These are phyloP conservation scores for Clavaria fumosa DNA, from an alignment of 768 basidiomycete species.

Conservation along the genomic window DNA sequence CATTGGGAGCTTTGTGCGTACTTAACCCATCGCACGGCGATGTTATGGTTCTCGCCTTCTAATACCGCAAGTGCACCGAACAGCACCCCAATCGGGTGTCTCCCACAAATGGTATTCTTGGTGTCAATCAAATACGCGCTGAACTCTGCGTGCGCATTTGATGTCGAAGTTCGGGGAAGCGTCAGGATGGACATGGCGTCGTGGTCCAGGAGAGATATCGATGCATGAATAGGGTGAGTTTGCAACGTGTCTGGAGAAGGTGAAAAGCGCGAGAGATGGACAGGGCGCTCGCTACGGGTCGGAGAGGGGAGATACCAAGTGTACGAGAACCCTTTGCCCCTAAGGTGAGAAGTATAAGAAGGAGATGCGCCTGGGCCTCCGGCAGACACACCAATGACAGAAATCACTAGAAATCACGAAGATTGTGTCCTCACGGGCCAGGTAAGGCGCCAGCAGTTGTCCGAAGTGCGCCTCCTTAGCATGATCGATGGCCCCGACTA, in stretches of 20 bases:
- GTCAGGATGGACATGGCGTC: constrained; percentile 69
- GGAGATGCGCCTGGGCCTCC: not conserved
- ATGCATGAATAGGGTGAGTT: constrained; percentile 59
- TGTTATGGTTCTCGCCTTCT: constrained; percentile 25
- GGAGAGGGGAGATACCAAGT: constrained; percentile 72
- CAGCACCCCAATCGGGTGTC: constrained; percentile 90
- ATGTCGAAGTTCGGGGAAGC: constrained; percentile 35
- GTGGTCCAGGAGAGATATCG: constrained; percentile 73
- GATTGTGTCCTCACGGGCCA: constrained; percentile 63
- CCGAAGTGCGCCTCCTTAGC: constrained; percentile 51
- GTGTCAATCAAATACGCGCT: constrained; percentile 53
- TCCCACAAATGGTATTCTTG: constrained; percentile 92
- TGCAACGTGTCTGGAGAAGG: constrained; percentile 21
- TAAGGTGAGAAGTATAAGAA: too few species aligned
- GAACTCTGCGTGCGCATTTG: constrained; percentile 45
- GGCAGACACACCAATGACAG: constrained; percentile 72
- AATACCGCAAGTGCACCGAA: constrained; percentile 58
- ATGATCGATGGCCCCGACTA: constrained; percentile 67
- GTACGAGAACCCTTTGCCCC: constrained; percentile 67
- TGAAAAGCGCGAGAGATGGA: constrained; percentile 33
- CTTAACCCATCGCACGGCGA: constrained; percentile 62
- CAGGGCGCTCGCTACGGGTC: constrained; percentile 27
- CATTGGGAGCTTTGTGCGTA: constrained; percentile 90
- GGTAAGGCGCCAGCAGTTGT: constrained; percentile 60
- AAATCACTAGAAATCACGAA: constrained; percentile 93